A percentile compares a stretch with the other conserved stretches of the same genome.
phyloP scores from a whole-genome alignment of 208 protist species.

The Histomonas meleagridis region DNA sequence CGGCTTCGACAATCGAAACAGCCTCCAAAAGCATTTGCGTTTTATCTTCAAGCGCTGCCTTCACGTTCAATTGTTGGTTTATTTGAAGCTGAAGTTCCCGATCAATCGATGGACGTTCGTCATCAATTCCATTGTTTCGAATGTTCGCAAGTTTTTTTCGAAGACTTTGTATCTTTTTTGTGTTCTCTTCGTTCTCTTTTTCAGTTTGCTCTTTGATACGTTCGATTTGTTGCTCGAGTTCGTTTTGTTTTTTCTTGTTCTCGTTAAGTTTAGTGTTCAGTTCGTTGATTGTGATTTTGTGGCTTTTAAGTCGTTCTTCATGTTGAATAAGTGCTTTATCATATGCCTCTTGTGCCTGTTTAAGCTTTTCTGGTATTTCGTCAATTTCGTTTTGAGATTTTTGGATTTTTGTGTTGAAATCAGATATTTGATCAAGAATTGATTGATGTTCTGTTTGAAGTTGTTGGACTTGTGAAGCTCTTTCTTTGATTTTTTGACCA shows the following conservation, averaged over 20 bases:
- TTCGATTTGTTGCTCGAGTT: not conserved
- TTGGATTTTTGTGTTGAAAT: not conserved
- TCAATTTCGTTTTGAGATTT: not conserved
- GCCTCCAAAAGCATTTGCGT: not conserved
- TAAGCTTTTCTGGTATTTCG: not conserved
- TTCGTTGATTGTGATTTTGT: not conserved
- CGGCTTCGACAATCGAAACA: not conserved
- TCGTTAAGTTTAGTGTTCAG: not conserved
- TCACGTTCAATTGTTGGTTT: not conserved
- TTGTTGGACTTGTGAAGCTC: not conserved
- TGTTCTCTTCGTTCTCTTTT: not conserved
- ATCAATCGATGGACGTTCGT: not conserved
- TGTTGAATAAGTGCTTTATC: not conserved
- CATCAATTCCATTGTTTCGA: not conserved
- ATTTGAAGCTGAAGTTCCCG: slow-evolving; percentile 10
- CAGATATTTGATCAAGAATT: not conserved
- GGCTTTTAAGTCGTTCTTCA: not conserved
- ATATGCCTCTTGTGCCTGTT: not conserved
- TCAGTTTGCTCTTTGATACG: not conserved
- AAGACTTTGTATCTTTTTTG: not conserved
- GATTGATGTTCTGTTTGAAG: not conserved
- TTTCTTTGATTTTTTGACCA: not conserved
- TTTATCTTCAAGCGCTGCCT: slow-evolving; percentile 8
- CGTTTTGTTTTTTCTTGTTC: not conserved
- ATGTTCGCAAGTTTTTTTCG: not conserved